Conservation (phyloP, 495 filamentous ascomycete genomes). For the Tuber microsphaerosporum region DNA sequence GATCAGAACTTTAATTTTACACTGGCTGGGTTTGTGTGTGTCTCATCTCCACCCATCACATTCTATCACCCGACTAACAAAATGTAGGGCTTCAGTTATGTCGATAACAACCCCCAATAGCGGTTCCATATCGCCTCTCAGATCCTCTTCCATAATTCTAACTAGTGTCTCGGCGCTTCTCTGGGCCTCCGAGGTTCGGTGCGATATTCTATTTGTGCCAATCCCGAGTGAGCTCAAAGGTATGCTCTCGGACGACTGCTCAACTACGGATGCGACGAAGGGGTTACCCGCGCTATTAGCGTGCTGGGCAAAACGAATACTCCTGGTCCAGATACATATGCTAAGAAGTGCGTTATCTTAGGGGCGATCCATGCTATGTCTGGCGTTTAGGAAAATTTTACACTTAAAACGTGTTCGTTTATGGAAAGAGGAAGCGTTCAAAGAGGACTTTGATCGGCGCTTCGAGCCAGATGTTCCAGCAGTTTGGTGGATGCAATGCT, state of each 20-base stretch:
- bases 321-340: conserved; percentile 49
- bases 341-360: conserved; percentile 16
- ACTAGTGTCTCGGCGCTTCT: conserved; percentile 42
- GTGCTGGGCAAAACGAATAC: conserved; percentile 56
- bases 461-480: conserved; percentile 17
- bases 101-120: conserved; percentile 45
- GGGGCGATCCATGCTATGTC: conserved; percentile 52
- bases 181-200: conserved; percentile 39
- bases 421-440: conserved; percentile 30
- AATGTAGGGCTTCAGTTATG: conserved; percentile 43
- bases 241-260: conserved; percentile 54
- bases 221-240: background rate
- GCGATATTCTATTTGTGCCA: background rate
- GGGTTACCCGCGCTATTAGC: conserved; percentile 59
- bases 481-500: conserved; percentile 61
- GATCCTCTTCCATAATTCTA: conserved; percentile 43
- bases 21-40: conserved; percentile 46
- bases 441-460: conserved; percentile 48
- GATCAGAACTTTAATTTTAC: conserved; percentile 42
- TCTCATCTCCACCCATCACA: background rate
- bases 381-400: conserved; percentile 17
- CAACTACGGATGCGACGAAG: conserved; percentile 56
- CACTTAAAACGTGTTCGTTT: conserved; percentile 30
- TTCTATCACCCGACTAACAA: background rate
- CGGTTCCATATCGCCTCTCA: conserved; percentile 49